Evolutionary conservation across 2,329 filamentous ascomycete genomes (phyloP), one percentile per base, ranked within the genome.

Genomic region (Xylariaceae sp.): DNA sequence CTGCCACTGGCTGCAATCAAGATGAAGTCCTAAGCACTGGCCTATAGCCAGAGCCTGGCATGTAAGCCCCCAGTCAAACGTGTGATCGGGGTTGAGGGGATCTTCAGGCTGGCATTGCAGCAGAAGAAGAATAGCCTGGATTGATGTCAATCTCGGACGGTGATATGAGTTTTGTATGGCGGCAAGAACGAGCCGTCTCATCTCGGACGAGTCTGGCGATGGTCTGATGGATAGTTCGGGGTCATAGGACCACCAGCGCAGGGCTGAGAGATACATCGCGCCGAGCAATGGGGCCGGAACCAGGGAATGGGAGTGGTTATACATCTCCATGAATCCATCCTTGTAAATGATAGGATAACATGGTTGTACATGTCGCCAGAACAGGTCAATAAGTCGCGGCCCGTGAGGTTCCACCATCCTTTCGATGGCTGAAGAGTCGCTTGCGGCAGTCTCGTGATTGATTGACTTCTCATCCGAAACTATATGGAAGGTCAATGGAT

Each of bases 351-450:
- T 72, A 1, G 78, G 79, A 60, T 76, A 80, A 47, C 71, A 74
- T 2, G 78, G 79, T 51, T 80, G 78, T 9, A 83, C 76, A 44
- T 81, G 78, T n/a, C 78, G 71, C 69, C 86, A 88, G 72, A 86
- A 89, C 29, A 88, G 75, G 60, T 84, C 81, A 54, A 89, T 77
- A 49, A 89, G 73, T 41, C 79, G 77, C 47, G 79, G 77, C 5
- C 85, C 86, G 67, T 87, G 80, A 10, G 83, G 81, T 20, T 78
- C 77, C 19, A 89, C 81, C 52, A 83, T 77, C 40, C 77, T 74
- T 70, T 88, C 85, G 56, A 88, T 79, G 37, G 80, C 77, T 26
- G 23, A 4, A 26, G 23, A 4, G 4, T 26, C 23, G 23, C 23
- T 26, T 4, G 4, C 23, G 23, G 23, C 23, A 4, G 23, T 26